These are phyloP conservation scores for Naematelia encephala DNA, from an alignment of 768 basidiomycete genomes.

Conservation along the genomic window DNA sequence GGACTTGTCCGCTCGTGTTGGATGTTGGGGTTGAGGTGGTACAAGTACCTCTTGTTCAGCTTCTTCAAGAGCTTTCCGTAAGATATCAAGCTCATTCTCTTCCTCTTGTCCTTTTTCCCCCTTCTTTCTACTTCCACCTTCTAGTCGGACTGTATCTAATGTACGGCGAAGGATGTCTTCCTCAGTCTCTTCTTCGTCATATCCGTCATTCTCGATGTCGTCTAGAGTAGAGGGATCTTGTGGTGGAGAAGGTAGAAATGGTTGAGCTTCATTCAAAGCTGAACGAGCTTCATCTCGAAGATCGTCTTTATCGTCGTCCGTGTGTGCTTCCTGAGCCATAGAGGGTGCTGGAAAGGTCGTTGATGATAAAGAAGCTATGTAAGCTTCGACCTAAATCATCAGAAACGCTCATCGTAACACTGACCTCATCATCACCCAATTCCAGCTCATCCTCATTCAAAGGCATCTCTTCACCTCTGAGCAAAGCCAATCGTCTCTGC, in stretches of 20 bases:
- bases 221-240: not conserved
- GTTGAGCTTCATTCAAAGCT: not conserved
- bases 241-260: not conserved
- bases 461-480: not conserved
- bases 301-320: no score
- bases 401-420: not conserved
- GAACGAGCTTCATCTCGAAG: not conserved
- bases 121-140: constrained; percentile 5
- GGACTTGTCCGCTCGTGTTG: no score
- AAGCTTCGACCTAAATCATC: constrained; percentile 9
- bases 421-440: not conserved
- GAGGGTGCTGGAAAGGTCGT: no score
- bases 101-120: not conserved
- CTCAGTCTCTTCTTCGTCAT: constrained; percentile 10
- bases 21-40: not conserved
- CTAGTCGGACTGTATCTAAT: constrained; percentile 13
- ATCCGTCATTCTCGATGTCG: not conserved
- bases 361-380: constrained; percentile 1
- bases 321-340: no score
- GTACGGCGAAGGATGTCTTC: constrained; percentile 16
- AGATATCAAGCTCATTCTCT: not conserved
- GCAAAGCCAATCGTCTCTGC: not conserved
- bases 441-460: not conserved
- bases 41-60: not conserved
- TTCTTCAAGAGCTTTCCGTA: not conserved